These are phyloP conservation scores for Ceratobasidium sp. DNA, from an alignment of 1,284 basidiomycete genomes.

Conservation along the genomic window DNA sequence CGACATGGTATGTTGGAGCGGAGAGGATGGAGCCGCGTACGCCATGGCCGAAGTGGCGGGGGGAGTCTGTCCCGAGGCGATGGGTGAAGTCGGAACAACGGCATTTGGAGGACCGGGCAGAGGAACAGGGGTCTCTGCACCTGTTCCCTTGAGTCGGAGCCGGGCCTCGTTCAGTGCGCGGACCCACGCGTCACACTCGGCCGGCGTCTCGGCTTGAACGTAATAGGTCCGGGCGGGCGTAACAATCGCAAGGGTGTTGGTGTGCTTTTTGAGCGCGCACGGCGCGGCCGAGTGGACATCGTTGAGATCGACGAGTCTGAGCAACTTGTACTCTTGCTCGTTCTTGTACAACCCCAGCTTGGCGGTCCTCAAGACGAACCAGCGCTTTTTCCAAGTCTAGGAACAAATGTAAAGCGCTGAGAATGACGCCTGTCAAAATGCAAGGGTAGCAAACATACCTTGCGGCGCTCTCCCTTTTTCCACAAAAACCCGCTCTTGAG, in stretches of 20 bases:
- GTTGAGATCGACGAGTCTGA: constrained; percentile 85
- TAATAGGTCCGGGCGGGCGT: constrained; percentile 93
- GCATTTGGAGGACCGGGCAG: constrained; percentile 9
- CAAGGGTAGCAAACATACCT: constrained; percentile 62
- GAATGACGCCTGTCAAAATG: constrained; percentile 41
- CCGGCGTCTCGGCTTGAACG: constrained; percentile 74
- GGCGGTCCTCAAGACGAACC: constrained; percentile 93
- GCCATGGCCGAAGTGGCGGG: constrained; percentile 34
- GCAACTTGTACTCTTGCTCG: constrained; percentile 88
- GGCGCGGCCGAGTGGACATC: constrained; percentile 91
- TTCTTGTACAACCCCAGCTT: constrained; percentile 98
- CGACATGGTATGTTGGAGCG: constrained; percentile 55
- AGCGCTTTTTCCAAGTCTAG: constrained; percentile 97
- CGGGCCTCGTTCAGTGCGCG: constrained; percentile 79
- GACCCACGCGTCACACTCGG: constrained; percentile 87
- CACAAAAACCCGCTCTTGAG: constrained; percentile 90
- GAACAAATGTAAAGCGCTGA: constrained; percentile 36
- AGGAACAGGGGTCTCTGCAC: constrained; percentile 14
- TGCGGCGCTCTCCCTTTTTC: constrained; percentile 96
- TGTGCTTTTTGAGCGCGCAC: constrained; percentile 88
- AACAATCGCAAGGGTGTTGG: constrained; percentile 90
- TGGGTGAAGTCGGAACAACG: constrained; percentile 37
- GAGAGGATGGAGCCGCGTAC: constrained; percentile 49
- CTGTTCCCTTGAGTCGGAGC: constrained; percentile 47
- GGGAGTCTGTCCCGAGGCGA: constrained; percentile 16